These are phyloP conservation scores for Dryadomyces quercivorus DNA, from an alignment of 2,329 filamentous ascomycete genomes.

Conservation along the genomic window DNA sequence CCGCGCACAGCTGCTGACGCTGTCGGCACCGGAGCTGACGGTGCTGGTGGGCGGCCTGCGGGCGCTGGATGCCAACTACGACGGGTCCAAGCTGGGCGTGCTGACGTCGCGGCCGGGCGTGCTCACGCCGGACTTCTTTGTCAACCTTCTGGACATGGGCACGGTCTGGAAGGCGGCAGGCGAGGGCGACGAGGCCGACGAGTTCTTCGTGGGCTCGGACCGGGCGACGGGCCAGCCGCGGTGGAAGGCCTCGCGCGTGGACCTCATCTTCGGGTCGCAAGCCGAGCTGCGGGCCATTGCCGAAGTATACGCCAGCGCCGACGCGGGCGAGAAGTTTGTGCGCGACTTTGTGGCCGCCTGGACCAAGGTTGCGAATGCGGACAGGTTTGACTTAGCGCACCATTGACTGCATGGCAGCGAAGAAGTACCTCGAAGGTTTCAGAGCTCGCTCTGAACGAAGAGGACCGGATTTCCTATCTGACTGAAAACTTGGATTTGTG, in stretches of 20 bases:
- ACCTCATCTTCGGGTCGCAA: conserved; percentile 63
- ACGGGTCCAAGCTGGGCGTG: conserved; percentile 54
- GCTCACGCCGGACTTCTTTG: conserved; percentile 71
- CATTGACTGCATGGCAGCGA: conserved; percentile 1
- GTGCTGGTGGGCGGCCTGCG: conserved; percentile 63
- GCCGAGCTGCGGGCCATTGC: conserved; percentile 59
- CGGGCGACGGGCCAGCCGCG: conserved; percentile 53
- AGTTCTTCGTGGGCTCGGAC: conserved; percentile 52
- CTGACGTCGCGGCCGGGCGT: conserved; percentile 56
- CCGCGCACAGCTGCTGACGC: conserved; percentile 56
- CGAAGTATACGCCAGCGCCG: conserved; percentile 55
- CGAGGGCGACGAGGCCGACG: conserved; percentile 27
- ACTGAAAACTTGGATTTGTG: not conserved
- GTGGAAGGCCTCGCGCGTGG: conserved; percentile 57
- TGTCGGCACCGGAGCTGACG: conserved; percentile 59
- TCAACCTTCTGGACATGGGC: conserved; percentile 60
- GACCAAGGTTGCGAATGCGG: conserved; percentile 64
- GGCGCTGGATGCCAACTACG: conserved; percentile 56
- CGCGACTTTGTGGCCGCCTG: conserved; percentile 61
- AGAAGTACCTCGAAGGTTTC: not conserved
- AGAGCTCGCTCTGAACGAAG: not conserved
- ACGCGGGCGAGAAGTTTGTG: conserved; percentile 50
- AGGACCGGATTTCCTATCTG: not conserved
- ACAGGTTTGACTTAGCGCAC: conserved; percentile 48
- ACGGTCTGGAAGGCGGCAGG: conserved; percentile 53